Base-by-base conservation (phyloP, 1,284 basidiomycete genomes). In the Vanrija humicola region DNA sequence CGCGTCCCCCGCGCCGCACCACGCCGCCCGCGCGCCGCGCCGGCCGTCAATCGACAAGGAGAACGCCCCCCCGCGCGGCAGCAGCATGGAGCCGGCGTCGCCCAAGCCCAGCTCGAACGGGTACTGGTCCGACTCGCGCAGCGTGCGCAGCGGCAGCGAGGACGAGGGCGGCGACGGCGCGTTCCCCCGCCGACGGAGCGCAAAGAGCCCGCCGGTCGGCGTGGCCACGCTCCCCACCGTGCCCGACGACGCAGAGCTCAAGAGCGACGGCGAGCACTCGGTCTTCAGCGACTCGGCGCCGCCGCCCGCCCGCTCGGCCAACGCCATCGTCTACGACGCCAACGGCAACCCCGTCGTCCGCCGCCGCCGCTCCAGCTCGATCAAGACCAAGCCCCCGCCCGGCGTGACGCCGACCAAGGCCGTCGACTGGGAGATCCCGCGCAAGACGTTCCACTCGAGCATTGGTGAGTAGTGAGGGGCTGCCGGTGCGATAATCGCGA, bases 371-470 rank as follows among this genome's bases (percentile, higher is more conserved):
- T 62, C 62, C 19, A 67, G 64, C 52, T 65, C 63, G 47, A 64
- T 74, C 43, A 69, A 71, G 51, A 55, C 64, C 29, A 74, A 75
- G 55, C 64, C 64, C 9, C 69, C 66, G 44, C 72, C 72, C 0
- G 73, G 72, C n/a, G 70, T 69, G n/a, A 67, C 56, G 14, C 72
- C 73, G 12, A 64, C 58, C 8, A 75, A 73, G 58, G 73, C 55
- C 29, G 73, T 75, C n/a, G 75, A 77, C 58, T 77, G 75, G 75
- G 93, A 98, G 79, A 87, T 98, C 51, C 94, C 95, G 2, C 81
- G 94, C 65, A 98, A 98, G 77, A 77, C 85, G 15, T 77, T 98
- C 46, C 94, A 98, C 78, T 88, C 88, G 14, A 90, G 88, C 16
- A 96, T 96, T 59, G 91, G 91, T 88, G 53, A 48, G 85, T 81